Evolutionary conservation across 139 green algal species (phyloP), one percentile per base, ranked within the genome.

Genomic region (Desmodesmus armatus): DNA sequence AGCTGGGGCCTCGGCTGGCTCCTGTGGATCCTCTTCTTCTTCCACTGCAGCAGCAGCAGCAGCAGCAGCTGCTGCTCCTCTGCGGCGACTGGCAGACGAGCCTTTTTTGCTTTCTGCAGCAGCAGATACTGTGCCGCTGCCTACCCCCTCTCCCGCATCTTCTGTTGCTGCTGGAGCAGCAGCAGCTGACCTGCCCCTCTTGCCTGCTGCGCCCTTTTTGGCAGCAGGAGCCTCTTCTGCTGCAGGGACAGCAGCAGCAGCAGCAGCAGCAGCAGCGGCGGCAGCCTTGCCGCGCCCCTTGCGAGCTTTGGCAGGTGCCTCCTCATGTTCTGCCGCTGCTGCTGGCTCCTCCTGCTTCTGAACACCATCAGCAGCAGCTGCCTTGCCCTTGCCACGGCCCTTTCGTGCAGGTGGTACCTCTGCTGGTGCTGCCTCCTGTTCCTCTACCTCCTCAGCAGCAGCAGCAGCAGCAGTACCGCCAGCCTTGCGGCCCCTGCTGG

Each of bases 101-200:
- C n/a, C n/a, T n/a, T n/a, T n/a, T n/a, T n/a, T n/a, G n/a, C n/a
- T n/a, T n/a, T n/a, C n/a, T n/a, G n/a, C n/a, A n/a, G n/a, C n/a
- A n/a, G n/a, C n/a, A n/a, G n/a, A n/a, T n/a, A n/a, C 33, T 44
- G 40, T 5, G 47, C 35, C 33, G 33, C 47, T 25, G n/a, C 19
- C 39, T n/a, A 9, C 33, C 37, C n/a, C 21, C 39, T 76, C 21
- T 33, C 5, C 7, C 73, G 53, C n/a, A 66, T 9, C 41, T 27
- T 15, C 75, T 7, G 41, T 29, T 49, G 37, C 0, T n/a, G 37
- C 47, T 29, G 70, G 35, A 49, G 33, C 74, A 62, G n/a, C 72
- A 35, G 7, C 75, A 37, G 51, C 75, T 70, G 75, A 31, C 39
- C 47, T 76, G 31, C 67, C 67, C 67, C 33, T 76, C 67, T 13